Conservation (phyloP, 345 rosid species). For the Gossypium sturtianum region DNA sequence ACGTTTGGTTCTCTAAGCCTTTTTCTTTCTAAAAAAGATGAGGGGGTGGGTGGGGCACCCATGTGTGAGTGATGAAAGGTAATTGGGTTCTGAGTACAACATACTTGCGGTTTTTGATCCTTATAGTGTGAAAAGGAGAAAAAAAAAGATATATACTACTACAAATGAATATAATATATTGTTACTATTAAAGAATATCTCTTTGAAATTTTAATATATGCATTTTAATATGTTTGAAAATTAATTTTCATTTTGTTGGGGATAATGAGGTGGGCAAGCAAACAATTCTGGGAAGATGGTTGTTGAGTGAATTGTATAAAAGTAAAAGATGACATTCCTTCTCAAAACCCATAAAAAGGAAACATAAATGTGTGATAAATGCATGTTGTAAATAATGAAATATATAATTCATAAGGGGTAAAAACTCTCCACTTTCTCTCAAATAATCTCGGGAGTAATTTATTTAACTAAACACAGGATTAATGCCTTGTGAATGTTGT, state of each 20-base stretch:
- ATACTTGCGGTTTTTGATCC: slow-evolving; percentile 24
- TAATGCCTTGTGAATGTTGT: too few species aligned
- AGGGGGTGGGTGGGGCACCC: slow-evolving; percentile 13
- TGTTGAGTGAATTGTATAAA: slow-evolving; percentile 33
- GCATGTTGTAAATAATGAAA: too few species aligned
- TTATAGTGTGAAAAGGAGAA: slow-evolving; percentile 21
- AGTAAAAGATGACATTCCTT: slow-evolving; percentile 21
- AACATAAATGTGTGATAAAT: too few species aligned
- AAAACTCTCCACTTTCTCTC: too few species aligned
- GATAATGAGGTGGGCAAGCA: slow-evolving; percentile 32
- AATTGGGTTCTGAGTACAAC: slow-evolving; percentile 21
- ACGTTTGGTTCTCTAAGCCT: neutral
- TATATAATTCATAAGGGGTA: too few species aligned
- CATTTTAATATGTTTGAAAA: neutral
- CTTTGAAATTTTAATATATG: neutral
- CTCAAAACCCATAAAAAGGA: neutral
- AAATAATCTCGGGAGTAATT: too few species aligned
- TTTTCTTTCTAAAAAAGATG: slow-evolving; percentile 19
- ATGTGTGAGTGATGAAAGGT: neutral
- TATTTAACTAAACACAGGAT: too few species aligned
- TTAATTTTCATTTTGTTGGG: neutral
- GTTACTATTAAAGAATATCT: neutral
- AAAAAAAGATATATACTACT: neutral
- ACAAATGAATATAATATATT: too few species aligned
- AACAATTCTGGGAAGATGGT: slow-evolving; percentile 40